These are phyloP conservation scores for Acacia melanoxylon DNA, from an alignment of 306 rosid species.

Conservation along the genomic window DNA sequence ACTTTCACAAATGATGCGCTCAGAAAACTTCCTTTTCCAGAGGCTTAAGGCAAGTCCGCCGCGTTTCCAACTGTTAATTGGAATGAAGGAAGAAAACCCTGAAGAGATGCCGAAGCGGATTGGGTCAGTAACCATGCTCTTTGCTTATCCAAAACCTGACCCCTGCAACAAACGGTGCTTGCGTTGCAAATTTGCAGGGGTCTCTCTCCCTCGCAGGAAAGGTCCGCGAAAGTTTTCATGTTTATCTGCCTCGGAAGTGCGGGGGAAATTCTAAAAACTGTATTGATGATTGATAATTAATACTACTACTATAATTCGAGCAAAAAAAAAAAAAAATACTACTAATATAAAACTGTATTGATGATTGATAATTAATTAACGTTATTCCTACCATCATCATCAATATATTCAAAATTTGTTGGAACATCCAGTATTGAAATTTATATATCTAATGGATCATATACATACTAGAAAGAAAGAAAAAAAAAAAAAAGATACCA, in stretches of 20 bases:
- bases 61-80: background rate
- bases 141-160: constrained; percentile 19
- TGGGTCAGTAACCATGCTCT: background rate
- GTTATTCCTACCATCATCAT: too few species aligned
- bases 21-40: constrained; percentile 27
- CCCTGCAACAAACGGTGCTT: background rate
- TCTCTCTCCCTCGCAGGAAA: background rate
- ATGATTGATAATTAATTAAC: too few species aligned
- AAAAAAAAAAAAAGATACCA: too few species aligned
- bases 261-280: background rate
- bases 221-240: background rate
- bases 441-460: too few species aligned
- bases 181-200: background rate
- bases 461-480: too few species aligned
- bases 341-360: too few species aligned
- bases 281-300: too few species aligned
- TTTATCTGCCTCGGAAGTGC: background rate
- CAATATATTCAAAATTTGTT: too few species aligned
- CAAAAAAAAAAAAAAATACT: too few species aligned
- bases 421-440: too few species aligned
- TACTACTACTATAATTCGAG: too few species aligned
- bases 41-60: constrained; percentile 20
- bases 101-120: constrained; percentile 31
- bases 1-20: constrained; percentile 33
- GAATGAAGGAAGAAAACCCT: constrained; percentile 31